Percentiles rank a stretch among this genome's conserved stretches.
These are phyloP conservation scores for Prunus padus DNA, from an alignment of 306 rosid genomes.

Conservation along the genomic window DNA sequence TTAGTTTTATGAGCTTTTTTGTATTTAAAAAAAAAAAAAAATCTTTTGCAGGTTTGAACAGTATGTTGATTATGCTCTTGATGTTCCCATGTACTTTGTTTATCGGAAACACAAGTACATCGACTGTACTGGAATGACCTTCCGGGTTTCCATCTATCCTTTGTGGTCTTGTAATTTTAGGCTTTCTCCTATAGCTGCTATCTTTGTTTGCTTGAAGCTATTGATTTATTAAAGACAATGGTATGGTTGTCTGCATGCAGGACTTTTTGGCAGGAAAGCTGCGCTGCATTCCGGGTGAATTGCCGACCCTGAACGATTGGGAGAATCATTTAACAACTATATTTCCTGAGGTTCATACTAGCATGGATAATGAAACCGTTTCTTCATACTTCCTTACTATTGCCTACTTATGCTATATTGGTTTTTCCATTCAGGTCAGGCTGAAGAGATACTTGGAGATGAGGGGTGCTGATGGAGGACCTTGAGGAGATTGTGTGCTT, in stretches of 20 bases:
- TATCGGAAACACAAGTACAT: slow-evolving; percentile 78
- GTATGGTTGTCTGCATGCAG: slow-evolving; percentile 38
- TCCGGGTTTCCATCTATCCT: slow-evolving; percentile 73
- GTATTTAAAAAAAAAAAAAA: neutral
- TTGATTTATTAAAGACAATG: neutral
- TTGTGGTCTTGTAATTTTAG: slow-evolving; percentile 17
- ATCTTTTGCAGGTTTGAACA: slow-evolving; percentile 75
- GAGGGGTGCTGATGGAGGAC: slow-evolving; percentile 99
- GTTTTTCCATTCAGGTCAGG: slow-evolving; percentile 67
- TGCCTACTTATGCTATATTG: slow-evolving; percentile 23
- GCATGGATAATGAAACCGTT: neutral
- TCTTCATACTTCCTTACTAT: slow-evolving; percentile 17
- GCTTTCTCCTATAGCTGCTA: slow-evolving; percentile 2
- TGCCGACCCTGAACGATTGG: slow-evolving; percentile 94
- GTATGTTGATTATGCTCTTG: slow-evolving; percentile 94
- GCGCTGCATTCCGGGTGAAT: slow-evolving; percentile 80
- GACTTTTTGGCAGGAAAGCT: slow-evolving; percentile 91
- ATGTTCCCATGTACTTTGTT: slow-evolving; percentile 95
- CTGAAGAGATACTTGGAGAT: slow-evolving; percentile 97
- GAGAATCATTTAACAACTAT: slow-evolving; percentile 97
- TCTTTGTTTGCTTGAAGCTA: neutral
- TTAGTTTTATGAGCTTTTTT: slow-evolving; percentile 21
- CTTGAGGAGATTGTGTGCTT: slow-evolving; percentile 97
- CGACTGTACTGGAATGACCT: slow-evolving; percentile 91
- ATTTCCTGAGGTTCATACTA: slow-evolving; percentile 78